A percentile compares a stretch with the other conserved stretches of the same genome.
Evolutionary conservation across 495 filamentous ascomycete species (phyloP).

Genomic region (Diplogelasinospora grovesii): DNA sequence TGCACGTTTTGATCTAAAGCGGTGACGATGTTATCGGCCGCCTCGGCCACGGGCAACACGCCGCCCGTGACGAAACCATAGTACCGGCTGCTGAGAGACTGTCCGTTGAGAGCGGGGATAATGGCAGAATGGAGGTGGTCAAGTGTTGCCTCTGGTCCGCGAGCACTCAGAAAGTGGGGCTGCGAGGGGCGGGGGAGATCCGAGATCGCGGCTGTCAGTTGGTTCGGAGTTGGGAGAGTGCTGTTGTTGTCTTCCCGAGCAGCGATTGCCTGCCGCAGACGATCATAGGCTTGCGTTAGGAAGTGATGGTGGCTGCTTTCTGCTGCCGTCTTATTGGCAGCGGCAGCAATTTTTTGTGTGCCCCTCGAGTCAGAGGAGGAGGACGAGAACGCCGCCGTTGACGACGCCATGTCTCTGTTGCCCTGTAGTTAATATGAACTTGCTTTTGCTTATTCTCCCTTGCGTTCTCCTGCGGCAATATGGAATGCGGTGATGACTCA

Average conservation of each 20-base stretch:
- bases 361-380: no score
- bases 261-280: slow-evolving; percentile 14
- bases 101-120: slow-evolving; percentile 58
- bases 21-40: slow-evolving; percentile 78
- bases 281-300: slow-evolving; percentile 10
- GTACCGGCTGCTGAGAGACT: slow-evolving; percentile 58
- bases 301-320: not conserved
- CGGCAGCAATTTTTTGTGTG: no score
- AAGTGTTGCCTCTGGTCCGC: slow-evolving; percentile 21
- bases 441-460: no score
- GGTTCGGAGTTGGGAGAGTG: slow-evolving; percentile 14
- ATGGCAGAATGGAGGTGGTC: slow-evolving; percentile 50
- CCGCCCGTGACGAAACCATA: slow-evolving; percentile 89
- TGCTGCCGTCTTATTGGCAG: not conserved
- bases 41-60: slow-evolving; percentile 67
- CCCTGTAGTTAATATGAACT: no score
- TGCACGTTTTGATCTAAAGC: slow-evolving; percentile 77
- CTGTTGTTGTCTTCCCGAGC: slow-evolving; percentile 5
- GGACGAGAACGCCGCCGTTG: no score
- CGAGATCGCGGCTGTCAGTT: slow-evolving; percentile 16
- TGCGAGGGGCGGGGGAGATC: slow-evolving; percentile 14
- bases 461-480: no score
- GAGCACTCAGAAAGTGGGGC: slow-evolving; percentile 10
- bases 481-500: no score
- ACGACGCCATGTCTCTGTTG: no score